Percentiles rank a stretch among this genome's conserved stretches.
Evolutionary conservation across 371 early-diverging fungal genomes (phyloP).

Genomic region (Blakeslea trispora): DNA sequence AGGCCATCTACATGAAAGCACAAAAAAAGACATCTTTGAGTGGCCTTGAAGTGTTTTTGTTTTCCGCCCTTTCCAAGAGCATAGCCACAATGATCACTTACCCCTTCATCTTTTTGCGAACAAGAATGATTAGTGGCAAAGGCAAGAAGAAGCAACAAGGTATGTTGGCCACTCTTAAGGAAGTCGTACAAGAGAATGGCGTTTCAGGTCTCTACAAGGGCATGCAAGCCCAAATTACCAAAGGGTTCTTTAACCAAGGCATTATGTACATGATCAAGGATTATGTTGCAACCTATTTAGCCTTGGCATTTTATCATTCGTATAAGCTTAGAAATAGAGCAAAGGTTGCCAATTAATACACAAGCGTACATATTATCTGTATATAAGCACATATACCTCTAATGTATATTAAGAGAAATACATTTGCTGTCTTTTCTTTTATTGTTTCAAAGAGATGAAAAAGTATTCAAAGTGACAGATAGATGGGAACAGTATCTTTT

Average conservation of each 20-base stretch:
- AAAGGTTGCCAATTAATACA: constrained; percentile 9
- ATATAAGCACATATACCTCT: constrained; percentile 1
- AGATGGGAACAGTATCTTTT: too few relatives aligned
- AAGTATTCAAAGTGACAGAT: too few relatives aligned
- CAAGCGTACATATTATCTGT: neutral
- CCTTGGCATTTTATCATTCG: constrained; percentile 50
- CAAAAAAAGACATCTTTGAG: constrained; percentile 37
- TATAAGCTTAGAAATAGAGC: constrained; percentile 29
- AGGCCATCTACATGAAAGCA: constrained; percentile 35
- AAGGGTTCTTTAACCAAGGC: constrained; percentile 66
- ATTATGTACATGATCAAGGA: constrained; percentile 71
- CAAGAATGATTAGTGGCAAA: constrained; percentile 42
- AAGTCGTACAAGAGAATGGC: constrained; percentile 51
- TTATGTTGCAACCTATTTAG: constrained; percentile 56
- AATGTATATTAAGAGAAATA: too few relatives aligned
- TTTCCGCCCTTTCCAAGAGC: constrained; percentile 59
- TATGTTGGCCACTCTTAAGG: constrained; percentile 44
- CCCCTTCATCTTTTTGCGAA: constrained; percentile 60
- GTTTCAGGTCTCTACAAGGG: constrained; percentile 55
- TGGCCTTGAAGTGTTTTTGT: constrained; percentile 54
- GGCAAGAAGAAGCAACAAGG: constrained; percentile 26
- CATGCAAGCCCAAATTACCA: constrained; percentile 59
- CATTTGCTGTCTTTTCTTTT: too few relatives aligned
- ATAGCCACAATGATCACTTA: constrained; percentile 63
- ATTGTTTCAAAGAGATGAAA: too few relatives aligned